A percentile compares a stretch with the other conserved stretches of the same genome.
These are phyloP conservation scores for Heracleum sosnowskyi DNA, from an alignment of 129 eudicot genomes.

Conservation along the genomic window DNA sequence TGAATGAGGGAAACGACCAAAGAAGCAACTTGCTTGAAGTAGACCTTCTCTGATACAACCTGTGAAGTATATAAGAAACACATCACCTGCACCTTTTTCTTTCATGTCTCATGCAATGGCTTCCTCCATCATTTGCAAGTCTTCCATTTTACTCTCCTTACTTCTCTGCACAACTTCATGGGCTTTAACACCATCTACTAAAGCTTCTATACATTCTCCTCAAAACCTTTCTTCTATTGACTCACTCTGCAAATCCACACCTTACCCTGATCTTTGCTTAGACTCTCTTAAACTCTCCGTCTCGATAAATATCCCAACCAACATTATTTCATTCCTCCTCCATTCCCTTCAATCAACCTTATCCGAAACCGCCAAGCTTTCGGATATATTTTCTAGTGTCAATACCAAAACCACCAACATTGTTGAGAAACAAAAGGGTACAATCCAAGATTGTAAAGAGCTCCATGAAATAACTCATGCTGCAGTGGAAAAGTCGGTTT, in stretches of 20 bases:
- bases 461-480: conserved; percentile 64
- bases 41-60: background rate
- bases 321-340: conserved; percentile 34
- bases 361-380: conserved; percentile 46
- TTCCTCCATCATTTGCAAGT: background rate
- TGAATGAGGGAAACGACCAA: background rate
- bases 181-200: background rate
- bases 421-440: conserved; percentile 65
- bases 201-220: background rate
- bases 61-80: background rate
- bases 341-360: conserved; percentile 60
- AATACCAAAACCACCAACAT: conserved; percentile 14
- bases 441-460: conserved; percentile 68
- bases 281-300: conserved; percentile 53
- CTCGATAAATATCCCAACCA: conserved; percentile 37
- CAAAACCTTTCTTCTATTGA: conserved; percentile 9
- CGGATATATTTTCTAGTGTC: conserved; percentile 28
- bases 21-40: background rate
- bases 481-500: conserved; percentile 40
- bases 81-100: background rate
- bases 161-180: conserved; percentile 3
- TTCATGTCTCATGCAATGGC: conserved; percentile 2
- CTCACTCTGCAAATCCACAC: conserved; percentile 59
- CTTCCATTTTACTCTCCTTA: background rate
- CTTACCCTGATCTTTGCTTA: conserved; percentile 68